These are phyloP conservation scores for Suhomyces vadensis DNA, from an alignment of 805 yeast genomes.

Conservation along the genomic window DNA sequence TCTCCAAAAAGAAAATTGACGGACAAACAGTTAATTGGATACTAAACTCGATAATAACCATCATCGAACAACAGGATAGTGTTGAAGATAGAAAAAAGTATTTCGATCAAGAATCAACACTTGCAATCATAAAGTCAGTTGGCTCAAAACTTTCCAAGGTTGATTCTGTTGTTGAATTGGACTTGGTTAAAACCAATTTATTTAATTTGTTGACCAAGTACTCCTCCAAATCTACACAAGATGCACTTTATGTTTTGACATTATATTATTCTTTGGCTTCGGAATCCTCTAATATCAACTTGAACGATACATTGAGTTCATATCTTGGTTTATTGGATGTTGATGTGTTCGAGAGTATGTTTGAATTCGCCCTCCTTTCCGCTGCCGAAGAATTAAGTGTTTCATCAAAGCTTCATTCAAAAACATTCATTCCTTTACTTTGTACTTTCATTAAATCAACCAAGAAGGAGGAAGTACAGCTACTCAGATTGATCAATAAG, in stretches of 20 bases:
- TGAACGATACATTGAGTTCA: neutral
- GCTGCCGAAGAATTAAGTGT: slow-evolving; percentile 10
- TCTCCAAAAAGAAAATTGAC: neutral
- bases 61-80: neutral
- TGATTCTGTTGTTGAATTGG: neutral
- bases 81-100: too few species aligned
- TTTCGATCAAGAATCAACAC: neutral
- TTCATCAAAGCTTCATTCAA: neutral
- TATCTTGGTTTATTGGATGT: slow-evolving; percentile 3
- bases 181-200: neutral
- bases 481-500: neutral
- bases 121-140: neutral
- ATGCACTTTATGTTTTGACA: slow-evolving; percentile 16
- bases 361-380: slow-evolving; percentile 19
- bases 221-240: slow-evolving; percentile 9
- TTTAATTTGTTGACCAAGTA: neutral
- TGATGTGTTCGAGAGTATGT: slow-evolving; percentile 14
- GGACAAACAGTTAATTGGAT: neutral
- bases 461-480: slow-evolving; percentile 10
- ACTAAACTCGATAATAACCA: neutral
- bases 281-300: neutral
- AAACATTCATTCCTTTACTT: slow-evolving; percentile 12
- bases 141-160: neutral
- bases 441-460: slow-evolving; percentile 16
- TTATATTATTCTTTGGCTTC: slow-evolving; percentile 15